Evolutionary conservation across 371 early-diverging fungal species (phyloP), one percentile per base, ranked within the genome.

Genomic region (Blakeslea trispora): DNA sequence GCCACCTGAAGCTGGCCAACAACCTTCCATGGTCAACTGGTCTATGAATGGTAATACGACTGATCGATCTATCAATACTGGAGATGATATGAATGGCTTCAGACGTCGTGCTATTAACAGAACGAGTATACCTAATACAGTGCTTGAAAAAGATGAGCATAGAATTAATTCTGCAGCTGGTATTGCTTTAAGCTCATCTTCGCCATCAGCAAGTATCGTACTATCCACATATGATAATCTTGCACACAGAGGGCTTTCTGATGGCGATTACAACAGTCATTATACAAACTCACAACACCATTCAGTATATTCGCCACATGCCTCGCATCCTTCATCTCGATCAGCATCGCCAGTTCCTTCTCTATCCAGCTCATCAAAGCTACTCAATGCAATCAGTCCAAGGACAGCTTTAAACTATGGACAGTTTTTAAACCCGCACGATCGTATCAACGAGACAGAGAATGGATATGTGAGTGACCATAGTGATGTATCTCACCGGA

Each of bases 391-490:
- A 60, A 44, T 17, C 41, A 40, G 28, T 19, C 32, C 34, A 47
- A 63, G 57, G 28, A 31, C 22, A 39, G 31, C 10, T 21, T 42
- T 44, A 39, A 47, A 53, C 22, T 76, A 57, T 55, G 77, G 77
- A 10, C 68, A 65, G 23, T 76, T 61, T 53, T 57, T 76, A 46
- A 71, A 71, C 34, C 74, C 74, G 14, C 68, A 68, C 48, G 77
- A 77, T 41, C 22, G 47, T 19, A 18, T 65, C 9, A 50, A 46
- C 13, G 66, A 77, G 18, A 74, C 70, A 7, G 81, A 76, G 37
- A 63, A 72, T 31, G 82, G 78, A 37, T 81, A 81, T 59, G 41
- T 74, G 28, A 87, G 83, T 56, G 87, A 83, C 58, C 83, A 82
- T 48, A 85, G 88, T 41, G 84, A 82, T 50, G 67, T 75, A 17